phyloP scores from a whole-genome alignment of 768 basidiomycete species.

The Hericium coralloides region DNA sequence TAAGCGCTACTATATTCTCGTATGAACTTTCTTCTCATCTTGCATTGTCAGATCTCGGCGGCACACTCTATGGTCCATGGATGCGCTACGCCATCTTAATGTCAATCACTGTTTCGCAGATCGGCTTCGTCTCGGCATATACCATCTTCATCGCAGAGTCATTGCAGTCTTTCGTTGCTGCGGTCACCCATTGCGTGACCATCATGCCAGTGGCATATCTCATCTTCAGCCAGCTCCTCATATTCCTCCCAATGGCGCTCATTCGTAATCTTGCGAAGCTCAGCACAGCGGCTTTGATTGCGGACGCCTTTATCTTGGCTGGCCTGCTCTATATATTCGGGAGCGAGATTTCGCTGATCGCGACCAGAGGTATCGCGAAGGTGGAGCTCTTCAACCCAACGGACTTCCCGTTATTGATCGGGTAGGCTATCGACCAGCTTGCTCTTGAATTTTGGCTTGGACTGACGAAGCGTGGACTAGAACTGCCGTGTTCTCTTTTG shows the following conservation, averaged over 20 bases:
- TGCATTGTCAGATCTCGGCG: slow-evolving; percentile 71
- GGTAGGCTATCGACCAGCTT: slow-evolving; percentile 33
- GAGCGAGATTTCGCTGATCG: slow-evolving; percentile 71
- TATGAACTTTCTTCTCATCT: neutral
- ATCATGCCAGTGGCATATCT: slow-evolving; percentile 65
- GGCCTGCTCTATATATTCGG: slow-evolving; percentile 82
- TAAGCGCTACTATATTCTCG: slow-evolving; percentile 23
- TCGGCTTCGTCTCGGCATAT: slow-evolving; percentile 86
- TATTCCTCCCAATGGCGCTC: slow-evolving; percentile 86
- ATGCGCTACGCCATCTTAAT: slow-evolving; percentile 85
- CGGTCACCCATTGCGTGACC: slow-evolving; percentile 66
- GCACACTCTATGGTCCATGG: slow-evolving; percentile 82
- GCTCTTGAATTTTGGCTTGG: neutral
- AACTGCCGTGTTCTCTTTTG: slow-evolving; percentile 97
- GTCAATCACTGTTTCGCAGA: slow-evolving; percentile 83
- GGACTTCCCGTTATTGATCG: slow-evolving; percentile 88
- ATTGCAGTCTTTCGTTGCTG: slow-evolving; percentile 78
- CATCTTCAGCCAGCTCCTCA: slow-evolving; percentile 73
- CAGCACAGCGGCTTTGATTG: slow-evolving; percentile 83
- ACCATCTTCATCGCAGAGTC: slow-evolving; percentile 95
- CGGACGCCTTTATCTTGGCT: slow-evolving; percentile 90
- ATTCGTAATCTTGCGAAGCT: slow-evolving; percentile 93
- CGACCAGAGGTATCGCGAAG: slow-evolving; percentile 61
- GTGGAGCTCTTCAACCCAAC: slow-evolving; percentile 81
- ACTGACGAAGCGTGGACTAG: slow-evolving; percentile 27